These are phyloP conservation scores for Podospora appendiculata DNA, from an alignment of 495 filamentous ascomycete genomes.

Conservation along the genomic window DNA sequence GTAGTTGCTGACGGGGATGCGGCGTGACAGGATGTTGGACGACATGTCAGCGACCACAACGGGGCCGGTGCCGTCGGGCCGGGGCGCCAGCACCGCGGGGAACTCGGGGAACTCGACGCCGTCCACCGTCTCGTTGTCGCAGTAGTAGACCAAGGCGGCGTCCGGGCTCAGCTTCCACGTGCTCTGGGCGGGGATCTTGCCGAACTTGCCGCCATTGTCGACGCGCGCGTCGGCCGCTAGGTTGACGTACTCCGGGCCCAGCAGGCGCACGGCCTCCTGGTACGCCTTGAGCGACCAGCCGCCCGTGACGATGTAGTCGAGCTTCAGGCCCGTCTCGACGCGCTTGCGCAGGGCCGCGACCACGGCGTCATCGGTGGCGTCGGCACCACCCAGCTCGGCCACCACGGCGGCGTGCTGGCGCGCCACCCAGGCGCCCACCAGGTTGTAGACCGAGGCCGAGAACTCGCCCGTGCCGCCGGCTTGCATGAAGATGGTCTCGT, in stretches of 20 bases:
- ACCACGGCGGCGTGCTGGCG: conserved; percentile 39
- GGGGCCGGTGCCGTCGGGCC: conserved; percentile 47
- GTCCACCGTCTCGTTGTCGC: conserved; percentile 92
- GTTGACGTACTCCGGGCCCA: conserved; percentile 74
- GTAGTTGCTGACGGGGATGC: conserved; percentile 64
- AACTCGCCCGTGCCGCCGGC: conserved; percentile 79
- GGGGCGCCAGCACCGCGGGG: conserved; percentile 53
- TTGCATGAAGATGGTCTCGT: conserved; percentile 77
- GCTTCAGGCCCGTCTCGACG: conserved; percentile 57
- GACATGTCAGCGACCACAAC: conserved; percentile 82
- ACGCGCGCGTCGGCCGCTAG: conserved; percentile 64
- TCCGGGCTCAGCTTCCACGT: conserved; percentile 69
- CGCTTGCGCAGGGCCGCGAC: conserved; percentile 50
- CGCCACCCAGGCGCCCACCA: conserved; percentile 75
- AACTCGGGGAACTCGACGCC: conserved; percentile 87
- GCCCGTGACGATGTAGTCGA: conserved; percentile 90
- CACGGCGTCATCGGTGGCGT: conserved; percentile 29
- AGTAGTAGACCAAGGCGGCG: conserved; percentile 80
- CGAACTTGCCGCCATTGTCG: conserved; percentile 76
- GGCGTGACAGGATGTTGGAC: conserved; percentile 62
- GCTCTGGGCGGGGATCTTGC: conserved; percentile 66
- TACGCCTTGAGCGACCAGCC: conserved; percentile 91
- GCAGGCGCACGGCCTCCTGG: conserved; percentile 69
- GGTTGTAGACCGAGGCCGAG: conserved; percentile 71
- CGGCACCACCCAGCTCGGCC: conserved; percentile 23